Evolutionary conservation across 345 rosid species (phyloP), one percentile per base, ranked within the genome.

Genomic region (Populus davidiana): DNA sequence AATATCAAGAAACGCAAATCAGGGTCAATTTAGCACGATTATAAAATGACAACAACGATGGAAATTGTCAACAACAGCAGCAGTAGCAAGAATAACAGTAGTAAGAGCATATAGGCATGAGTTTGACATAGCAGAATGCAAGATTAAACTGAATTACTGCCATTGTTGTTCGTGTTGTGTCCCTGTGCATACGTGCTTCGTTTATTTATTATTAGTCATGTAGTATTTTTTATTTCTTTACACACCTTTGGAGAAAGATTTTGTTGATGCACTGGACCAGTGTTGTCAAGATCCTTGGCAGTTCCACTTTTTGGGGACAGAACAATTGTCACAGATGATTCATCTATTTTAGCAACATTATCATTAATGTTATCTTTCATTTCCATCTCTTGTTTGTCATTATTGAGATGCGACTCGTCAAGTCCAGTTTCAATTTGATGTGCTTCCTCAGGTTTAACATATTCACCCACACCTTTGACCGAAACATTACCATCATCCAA

Each of bases 241-340:
- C 81, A 14, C n/a, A 86, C 92, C 92, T 83, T 80, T 9, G 82
- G 79, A 77, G 88, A 79, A 63, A 63, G 77, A 72, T 74, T 74
- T 33, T 54, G 76, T 67, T 0, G 33, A 67, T 27, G 66, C 36
- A 75, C 75, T n/a, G 77, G 75, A 56, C 71, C 64, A 33, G 71
- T 17, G 56, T 69, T 64, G 56, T 80, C 73, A 70, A 61, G 63
- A 36, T 83, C 74, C 20, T 54, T 25, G 5, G 75, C 20, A 38
- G 67, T 75, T 79, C 38, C 71, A 70, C 33, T 36, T 43, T 72
- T 29, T 8, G 68, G 75, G 31, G 70, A 81, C n/a, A 74, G 47
- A 54, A 65, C 67, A 39, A 67, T 50, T 18, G 81, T 29, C 78
- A 49, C 54, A 20, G 71, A 65, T 49, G 77, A 75, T 71, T 75